Evolutionary conservation across 805 yeast genomes (phyloP).

Genomic region (Ogataea paradorogensis): DNA sequence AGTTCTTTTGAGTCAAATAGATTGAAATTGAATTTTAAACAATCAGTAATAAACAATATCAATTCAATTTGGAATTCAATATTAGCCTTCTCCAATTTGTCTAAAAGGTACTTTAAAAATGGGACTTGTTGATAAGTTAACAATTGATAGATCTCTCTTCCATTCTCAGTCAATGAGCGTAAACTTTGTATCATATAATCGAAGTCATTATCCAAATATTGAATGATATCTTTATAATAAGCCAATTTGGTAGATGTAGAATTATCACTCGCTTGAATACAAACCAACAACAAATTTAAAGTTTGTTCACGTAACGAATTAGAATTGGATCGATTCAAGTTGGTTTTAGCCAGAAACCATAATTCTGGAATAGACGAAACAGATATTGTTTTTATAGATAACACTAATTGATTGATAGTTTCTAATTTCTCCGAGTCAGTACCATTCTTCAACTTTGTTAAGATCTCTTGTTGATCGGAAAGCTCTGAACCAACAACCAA

Average conservation of each 20-base stretch:
- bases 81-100: slow-evolving; percentile 5
- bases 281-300: slow-evolving; percentile 49
- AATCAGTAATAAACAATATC: slow-evolving; percentile 16
- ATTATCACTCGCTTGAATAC: slow-evolving; percentile 53
- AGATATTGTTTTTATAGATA: slow-evolving; percentile 48
- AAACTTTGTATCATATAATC: slow-evolving; percentile 43
- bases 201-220: slow-evolving; percentile 39
- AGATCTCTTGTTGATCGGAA: slow-evolving; percentile 21
- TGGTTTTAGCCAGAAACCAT: slow-evolving; percentile 66
- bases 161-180: slow-evolving; percentile 45
- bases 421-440: slow-evolving; percentile 36
- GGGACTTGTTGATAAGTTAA: slow-evolving; percentile 19
- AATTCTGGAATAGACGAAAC: slow-evolving; percentile 65
- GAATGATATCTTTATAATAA: slow-evolving; percentile 59
- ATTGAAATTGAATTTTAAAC: slow-evolving; percentile 23
- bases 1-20: slow-evolving; percentile 18
- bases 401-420: slow-evolving; percentile 51
- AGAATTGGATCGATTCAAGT: slow-evolving; percentile 39
- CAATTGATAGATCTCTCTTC: slow-evolving; percentile 25
- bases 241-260: slow-evolving; percentile 47
- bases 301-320: slow-evolving; percentile 45
- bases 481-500: slow-evolving; percentile 30
- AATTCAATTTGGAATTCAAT: slow-evolving; percentile 15
- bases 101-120: slow-evolving; percentile 14
- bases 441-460: slow-evolving; percentile 21